Evolutionary conservation across 2,329 filamentous ascomycete species (phyloP), one percentile per base, ranked within the genome.

Genomic region (Annulohypoxylon truncatum): DNA sequence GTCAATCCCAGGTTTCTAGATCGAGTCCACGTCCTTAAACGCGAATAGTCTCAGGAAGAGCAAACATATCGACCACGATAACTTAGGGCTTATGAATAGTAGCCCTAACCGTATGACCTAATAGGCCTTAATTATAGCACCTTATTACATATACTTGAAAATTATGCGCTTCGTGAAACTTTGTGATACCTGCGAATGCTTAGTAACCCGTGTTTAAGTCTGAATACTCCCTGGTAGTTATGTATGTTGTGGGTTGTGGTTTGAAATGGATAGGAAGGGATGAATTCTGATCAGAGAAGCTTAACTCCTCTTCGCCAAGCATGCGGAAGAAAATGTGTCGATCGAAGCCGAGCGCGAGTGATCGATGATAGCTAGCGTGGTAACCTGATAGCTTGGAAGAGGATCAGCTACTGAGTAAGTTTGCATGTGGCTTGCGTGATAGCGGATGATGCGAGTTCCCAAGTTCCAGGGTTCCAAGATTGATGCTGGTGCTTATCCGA

Each of bases 1-100:
- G 66, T 74, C 20, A 78, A 78, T 51, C 74, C 74, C 0, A 61
- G 35, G 1, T 73, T 75, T 15, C 56, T 75, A 1, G n/a, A 64
- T 3, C 68, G 75, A 4, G 67, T 77, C 2, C 54, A 70, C 29
- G 63, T 74, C n/a, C 57, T 75, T 13, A 3, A 15, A 38, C n/a
- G n/a, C n/a, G n/a, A n/a, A n/a, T n/a, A n/a, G n/a, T 28, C 26
- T 28, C 26, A 3, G 3, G 26, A 28, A 28, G 26, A 28, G 7
- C 7, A 28, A 28, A 28, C 7, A 28, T 28, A 7, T 3, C 26
- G 26, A 7, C 26, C 7, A 28, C 4, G 26, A 28, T 28, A 28
- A 28, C 3, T 28, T 28, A 7, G 26, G n/a, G n/a, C n/a, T n/a
- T n/a, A n/a, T n/a, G n/a, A n/a, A n/a, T n/a, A n/a, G 29, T 31